These are phyloP conservation scores for Narthecium ossifragum DNA, from an alignment of 106 monocot genomes.

Conservation along the genomic window DNA sequence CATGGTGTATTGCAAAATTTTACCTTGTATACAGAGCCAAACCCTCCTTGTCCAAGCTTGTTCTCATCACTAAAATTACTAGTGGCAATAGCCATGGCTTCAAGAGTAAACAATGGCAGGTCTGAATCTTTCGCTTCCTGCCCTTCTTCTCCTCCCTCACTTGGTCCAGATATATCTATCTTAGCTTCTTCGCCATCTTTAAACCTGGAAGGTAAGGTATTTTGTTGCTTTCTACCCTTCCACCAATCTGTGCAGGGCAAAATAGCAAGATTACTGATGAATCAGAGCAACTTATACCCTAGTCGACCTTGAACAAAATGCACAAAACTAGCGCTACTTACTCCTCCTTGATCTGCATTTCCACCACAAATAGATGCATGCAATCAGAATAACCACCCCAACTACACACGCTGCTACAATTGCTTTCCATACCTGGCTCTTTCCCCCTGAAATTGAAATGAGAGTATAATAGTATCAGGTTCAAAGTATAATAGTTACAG, in stretches of 20 bases:
- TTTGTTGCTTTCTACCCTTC: constrained; percentile 6
- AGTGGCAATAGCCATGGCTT: constrained; percentile 19
- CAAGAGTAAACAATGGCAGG: constrained; percentile 24
- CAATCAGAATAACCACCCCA: constrained; percentile 9
- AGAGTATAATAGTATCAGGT: too few species aligned
- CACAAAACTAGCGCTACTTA: too few species aligned
- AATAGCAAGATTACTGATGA: not conserved
- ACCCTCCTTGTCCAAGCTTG: constrained; percentile 55
- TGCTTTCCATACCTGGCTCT: constrained; percentile 19
- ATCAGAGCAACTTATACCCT: not conserved
- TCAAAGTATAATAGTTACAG: too few species aligned
- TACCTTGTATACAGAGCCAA: constrained; percentile 48
- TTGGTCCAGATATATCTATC: constrained; percentile 20
- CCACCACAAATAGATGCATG: constrained; percentile 25
- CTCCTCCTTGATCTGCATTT: constrained; percentile 13
- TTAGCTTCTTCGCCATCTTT: not conserved
- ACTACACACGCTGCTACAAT: constrained; percentile 11
- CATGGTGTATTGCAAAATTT: not conserved
- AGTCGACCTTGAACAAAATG: constrained; percentile 28
- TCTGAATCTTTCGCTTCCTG: constrained; percentile 21
- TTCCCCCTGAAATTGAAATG: constrained; percentile 10
- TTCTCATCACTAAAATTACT: constrained; percentile 31
- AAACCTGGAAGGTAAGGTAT: not conserved
- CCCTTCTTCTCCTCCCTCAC: constrained; percentile 14
- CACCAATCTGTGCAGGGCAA: constrained; percentile 13